A percentile compares a stretch with the other conserved stretches of the same genome.
phyloP scores from a whole-genome alignment of 306 rosid genomes.

The apple (Malus domestica) region ASM211411v1 NC_041801.1:14753501-14754000 shows the following conservation, averaged over 20 bases:
- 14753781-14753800: conserved; percentile 29
- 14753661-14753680: not conserved
- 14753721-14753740: conserved; percentile 16
- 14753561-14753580: too few relatives aligned
- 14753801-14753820: not conserved
- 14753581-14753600: too few relatives aligned
- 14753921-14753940: not conserved
- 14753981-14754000: not conserved
- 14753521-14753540: too few relatives aligned
- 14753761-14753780: conserved; percentile 2
- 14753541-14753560: too few relatives aligned
- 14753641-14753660: not conserved
- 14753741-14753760: conserved; percentile 2
- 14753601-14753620: too few relatives aligned
- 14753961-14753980: not conserved
- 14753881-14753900: not conserved
- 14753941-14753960: not conserved
- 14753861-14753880: too few relatives aligned
- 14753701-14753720: not conserved
- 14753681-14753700: not conserved
- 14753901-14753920: not conserved
- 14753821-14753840: not conserved
- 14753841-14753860: not conserved
- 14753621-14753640: not conserved
- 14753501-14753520: not conserved